Evolutionary conservation across 495 filamentous ascomycete species (phyloP).

Genomic region (Penicillium flavigenum): DNA sequence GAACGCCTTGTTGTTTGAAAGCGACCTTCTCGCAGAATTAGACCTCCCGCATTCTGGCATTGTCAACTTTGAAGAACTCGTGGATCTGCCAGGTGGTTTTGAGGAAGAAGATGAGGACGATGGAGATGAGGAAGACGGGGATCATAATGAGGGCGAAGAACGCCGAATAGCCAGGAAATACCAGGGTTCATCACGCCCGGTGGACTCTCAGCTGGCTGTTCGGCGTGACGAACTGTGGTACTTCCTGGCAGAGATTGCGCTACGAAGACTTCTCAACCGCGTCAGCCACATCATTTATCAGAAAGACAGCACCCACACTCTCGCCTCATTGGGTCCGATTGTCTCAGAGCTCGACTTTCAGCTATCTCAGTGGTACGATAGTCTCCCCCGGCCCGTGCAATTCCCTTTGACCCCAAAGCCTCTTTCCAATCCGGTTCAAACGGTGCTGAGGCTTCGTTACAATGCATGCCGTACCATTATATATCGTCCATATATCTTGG

Average conservation of each 20-base stretch:
- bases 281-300: slow-evolving; percentile 81
- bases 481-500: slow-evolving; percentile 77
- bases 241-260: slow-evolving; percentile 76
- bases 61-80: slow-evolving; percentile 75
- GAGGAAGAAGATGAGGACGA: slow-evolving; percentile 52
- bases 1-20: slow-evolving; percentile 80
- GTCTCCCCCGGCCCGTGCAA: slow-evolving; percentile 67
- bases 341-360: slow-evolving; percentile 80
- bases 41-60: slow-evolving; percentile 82
- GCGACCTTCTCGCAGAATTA: slow-evolving; percentile 75
- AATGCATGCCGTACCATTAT: slow-evolving; percentile 85
- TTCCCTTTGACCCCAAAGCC: slow-evolving; percentile 68
- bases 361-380: slow-evolving; percentile 81
- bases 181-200: slow-evolving; percentile 3
- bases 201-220: slow-evolving; percentile 27
- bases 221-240: slow-evolving; percentile 81
- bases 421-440: slow-evolving; percentile 71
- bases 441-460: slow-evolving; percentile 73
- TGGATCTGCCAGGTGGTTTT: slow-evolving; percentile 74
- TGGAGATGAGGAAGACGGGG: slow-evolving; percentile 53
- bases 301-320: slow-evolving; percentile 66
- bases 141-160: slow-evolving; percentile 17
- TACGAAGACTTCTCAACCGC: slow-evolving; percentile 72
- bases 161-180: slow-evolving; percentile 10
- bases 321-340: slow-evolving; percentile 69